Percentiles rank a stretch among this genome's conserved stretches.
These are phyloP conservation scores for Zymoseptoria pseudotritici DNA, from an alignment of 2,329 filamentous ascomycete species.

Conservation along the genomic window DNA sequence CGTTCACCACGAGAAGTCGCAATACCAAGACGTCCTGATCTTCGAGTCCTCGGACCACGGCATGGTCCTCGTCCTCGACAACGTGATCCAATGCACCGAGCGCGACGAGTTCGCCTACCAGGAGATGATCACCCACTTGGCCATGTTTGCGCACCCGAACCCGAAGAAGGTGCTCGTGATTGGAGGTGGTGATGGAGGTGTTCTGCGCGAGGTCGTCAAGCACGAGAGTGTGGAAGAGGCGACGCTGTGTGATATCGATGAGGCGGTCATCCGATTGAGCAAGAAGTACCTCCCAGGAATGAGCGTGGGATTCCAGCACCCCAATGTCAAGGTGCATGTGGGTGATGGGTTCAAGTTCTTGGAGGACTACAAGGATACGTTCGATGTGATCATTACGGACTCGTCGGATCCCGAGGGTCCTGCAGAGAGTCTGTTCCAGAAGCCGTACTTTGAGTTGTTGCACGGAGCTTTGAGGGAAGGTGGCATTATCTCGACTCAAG, in stretches of 20 bases:
- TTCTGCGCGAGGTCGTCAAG: constrained; percentile 98
- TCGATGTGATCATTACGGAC: constrained; percentile 99
- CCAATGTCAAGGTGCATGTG: constrained; percentile 85
- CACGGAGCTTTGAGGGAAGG: constrained; percentile 83
- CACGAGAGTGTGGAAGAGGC: constrained; percentile 96
- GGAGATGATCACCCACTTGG: constrained; percentile 99
- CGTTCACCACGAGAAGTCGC: constrained; percentile 96
- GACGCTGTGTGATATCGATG: constrained; percentile 95
- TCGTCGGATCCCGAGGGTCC: constrained; percentile 95
- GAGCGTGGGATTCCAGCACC: constrained; percentile 83
- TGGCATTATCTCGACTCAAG: constrained; percentile 99
- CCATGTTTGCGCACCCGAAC: constrained; percentile 96
- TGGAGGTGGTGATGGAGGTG: constrained; percentile 92
- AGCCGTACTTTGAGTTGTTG: constrained; percentile 95
- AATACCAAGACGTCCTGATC: constrained; percentile 98
- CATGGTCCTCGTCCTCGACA: constrained; percentile 93
- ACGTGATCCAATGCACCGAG: constrained; percentile 98
- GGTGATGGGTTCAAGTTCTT: constrained; percentile 99
- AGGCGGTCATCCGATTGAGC: constrained; percentile 96
- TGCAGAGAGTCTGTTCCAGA: constrained; percentile 94
- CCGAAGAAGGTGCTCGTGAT: constrained; percentile 98
- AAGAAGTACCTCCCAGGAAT: constrained; percentile 96
- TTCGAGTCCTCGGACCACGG: constrained; percentile 98
- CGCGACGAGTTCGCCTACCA: constrained; percentile 95
- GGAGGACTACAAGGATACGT: constrained; percentile 89